Conservation (phyloP, 495 filamentous ascomycete genomes). For the Aspergillus olivimuriae region DNA sequence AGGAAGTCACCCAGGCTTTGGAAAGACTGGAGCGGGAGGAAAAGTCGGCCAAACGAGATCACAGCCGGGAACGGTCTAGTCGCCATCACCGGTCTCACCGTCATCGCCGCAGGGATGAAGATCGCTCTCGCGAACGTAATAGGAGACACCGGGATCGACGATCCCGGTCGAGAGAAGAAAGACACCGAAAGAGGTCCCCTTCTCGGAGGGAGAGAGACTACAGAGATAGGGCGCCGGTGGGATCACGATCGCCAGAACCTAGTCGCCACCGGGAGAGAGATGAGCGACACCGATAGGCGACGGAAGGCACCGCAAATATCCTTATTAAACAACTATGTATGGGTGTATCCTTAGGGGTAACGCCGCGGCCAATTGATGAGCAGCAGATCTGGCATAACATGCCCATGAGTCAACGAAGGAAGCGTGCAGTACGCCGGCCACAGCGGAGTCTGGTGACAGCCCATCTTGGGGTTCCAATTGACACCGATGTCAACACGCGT, state of each 20-base stretch:
- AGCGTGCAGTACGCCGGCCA: too few species aligned
- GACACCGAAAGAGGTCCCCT: conserved; percentile 15
- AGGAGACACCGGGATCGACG: conserved; percentile 22
- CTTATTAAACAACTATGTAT: too few species aligned
- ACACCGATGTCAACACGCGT: too few species aligned
- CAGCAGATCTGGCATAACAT: too few species aligned
- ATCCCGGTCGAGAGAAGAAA: conserved; percentile 22
- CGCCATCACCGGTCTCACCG: conserved; percentile 54
- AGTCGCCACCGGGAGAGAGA: conserved; percentile 28
- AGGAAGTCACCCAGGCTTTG: conserved; percentile 70
- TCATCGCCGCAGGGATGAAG: conserved; percentile 30
- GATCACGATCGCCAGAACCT: conserved; percentile 31
- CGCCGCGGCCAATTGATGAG: too few species aligned
- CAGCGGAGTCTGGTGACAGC: too few species aligned
- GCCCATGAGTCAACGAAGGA: too few species aligned
- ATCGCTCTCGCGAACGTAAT: conserved; percentile 27
- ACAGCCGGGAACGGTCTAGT: conserved; percentile 34
- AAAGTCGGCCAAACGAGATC: conserved; percentile 29
- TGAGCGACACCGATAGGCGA: conserved; percentile 27
- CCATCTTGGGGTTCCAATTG: too few species aligned
- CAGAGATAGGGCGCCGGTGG: conserved; percentile 22
- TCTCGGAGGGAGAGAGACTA: conserved; percentile 15
- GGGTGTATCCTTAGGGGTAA: too few species aligned
- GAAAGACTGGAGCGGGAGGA: conserved; percentile 44
- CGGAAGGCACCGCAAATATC: too few species aligned